Conservation (phyloP, 2,329 filamentous ascomycete species). For the Orbilia blumenaviensis region DNA sequence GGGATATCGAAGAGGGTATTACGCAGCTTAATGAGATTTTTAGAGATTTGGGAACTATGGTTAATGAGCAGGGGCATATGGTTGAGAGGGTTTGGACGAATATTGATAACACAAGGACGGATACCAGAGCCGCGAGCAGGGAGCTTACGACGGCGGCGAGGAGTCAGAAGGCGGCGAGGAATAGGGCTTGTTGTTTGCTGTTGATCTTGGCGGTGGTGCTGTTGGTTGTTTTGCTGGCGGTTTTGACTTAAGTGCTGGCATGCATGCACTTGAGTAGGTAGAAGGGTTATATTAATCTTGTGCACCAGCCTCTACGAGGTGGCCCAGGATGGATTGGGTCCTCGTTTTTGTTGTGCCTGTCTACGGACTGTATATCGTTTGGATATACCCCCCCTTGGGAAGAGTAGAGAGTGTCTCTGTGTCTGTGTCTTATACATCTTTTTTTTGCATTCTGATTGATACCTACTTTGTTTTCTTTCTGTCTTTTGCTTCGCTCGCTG, state of each 20-base stretch:
- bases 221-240: slow-evolving; percentile 86
- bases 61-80: slow-evolving; percentile 89
- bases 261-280: too few relatives aligned
- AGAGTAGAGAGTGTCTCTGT: not conserved
- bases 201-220: slow-evolving; percentile 88
- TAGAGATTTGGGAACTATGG: slow-evolving; percentile 96
- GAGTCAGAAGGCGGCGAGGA: slow-evolving; percentile 94
- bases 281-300: too few relatives aligned
- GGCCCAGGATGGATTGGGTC: not conserved
- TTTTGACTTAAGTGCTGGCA: slow-evolving; percentile 59
- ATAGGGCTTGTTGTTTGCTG: slow-evolving; percentile 91
- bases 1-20: slow-evolving; percentile 96
- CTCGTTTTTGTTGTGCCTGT: too few relatives aligned
- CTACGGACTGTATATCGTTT: too few relatives aligned
- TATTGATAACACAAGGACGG: slow-evolving; percentile 80
- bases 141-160: slow-evolving; percentile 85
- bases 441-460: slow-evolving; percentile 3
- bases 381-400: too few relatives aligned
- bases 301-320: too few relatives aligned
- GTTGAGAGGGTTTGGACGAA: slow-evolving; percentile 89
- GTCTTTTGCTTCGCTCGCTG: not conserved
- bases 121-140: slow-evolving; percentile 83
- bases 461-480: not conserved
- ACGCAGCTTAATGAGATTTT: slow-evolving; percentile 96
- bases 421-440: not conserved